phyloP scores from a whole-genome alignment of 2,329 filamentous ascomycete species.

The Gaeumannomyces tritici region DNA sequence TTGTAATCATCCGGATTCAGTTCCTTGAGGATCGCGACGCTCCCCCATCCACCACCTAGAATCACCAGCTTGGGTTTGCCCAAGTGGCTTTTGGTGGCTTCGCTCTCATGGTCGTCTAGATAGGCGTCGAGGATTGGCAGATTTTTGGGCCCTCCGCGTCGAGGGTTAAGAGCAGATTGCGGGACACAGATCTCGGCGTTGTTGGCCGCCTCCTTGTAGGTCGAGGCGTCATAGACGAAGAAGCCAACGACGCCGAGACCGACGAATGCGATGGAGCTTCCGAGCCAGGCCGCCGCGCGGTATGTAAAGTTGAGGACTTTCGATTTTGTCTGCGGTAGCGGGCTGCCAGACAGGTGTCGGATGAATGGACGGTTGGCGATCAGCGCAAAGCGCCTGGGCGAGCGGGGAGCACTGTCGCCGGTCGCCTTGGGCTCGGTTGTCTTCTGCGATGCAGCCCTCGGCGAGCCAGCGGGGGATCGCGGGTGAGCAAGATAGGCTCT shows the following conservation, averaged over 20 bases:
- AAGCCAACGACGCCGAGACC: slow-evolving; percentile 67
- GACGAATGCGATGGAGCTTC: slow-evolving; percentile 64
- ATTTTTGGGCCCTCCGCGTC: slow-evolving; percentile 85
- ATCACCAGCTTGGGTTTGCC: slow-evolving; percentile 91
- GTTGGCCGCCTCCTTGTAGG: slow-evolving; percentile 65
- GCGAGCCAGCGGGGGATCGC: background rate
- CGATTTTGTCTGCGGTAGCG: slow-evolving; percentile 38
- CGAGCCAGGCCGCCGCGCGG: slow-evolving; percentile 60
- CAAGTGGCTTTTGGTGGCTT: slow-evolving; percentile 58
- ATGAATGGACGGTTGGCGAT: slow-evolving; percentile 8
- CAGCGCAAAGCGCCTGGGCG: background rate
- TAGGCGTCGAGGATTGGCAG: slow-evolving; percentile 81
- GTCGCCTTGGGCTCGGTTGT: background rate
- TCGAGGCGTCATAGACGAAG: slow-evolving; percentile 89
- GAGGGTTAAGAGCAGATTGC: slow-evolving; percentile 69
- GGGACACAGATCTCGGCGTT: slow-evolving; percentile 74
- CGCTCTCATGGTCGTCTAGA: slow-evolving; percentile 87
- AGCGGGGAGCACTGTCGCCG: background rate
- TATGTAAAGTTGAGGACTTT: slow-evolving; percentile 50
- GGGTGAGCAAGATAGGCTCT: background rate
- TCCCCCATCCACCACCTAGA: slow-evolving; percentile 89
- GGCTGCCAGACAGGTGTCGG: slow-evolving; percentile 40
- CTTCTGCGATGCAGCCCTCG: background rate
- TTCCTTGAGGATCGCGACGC: slow-evolving; percentile 83
- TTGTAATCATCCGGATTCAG: slow-evolving; percentile 89